Evolutionary conservation across 768 basidiomycete genomes (phyloP).

Genomic region (Roridomyces roridus): DNA sequence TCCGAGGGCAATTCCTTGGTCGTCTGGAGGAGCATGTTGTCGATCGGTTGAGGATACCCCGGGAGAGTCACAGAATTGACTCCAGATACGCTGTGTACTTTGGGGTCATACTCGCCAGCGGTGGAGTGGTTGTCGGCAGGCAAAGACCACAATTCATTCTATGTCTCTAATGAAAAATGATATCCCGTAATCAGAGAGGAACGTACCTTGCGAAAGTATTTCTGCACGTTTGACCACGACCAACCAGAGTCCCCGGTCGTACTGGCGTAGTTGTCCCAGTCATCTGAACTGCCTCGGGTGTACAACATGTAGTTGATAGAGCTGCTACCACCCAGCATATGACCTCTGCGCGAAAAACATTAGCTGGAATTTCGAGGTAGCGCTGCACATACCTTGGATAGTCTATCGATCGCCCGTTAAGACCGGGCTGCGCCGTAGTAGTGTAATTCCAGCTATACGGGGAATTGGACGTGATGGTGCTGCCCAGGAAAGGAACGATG

Average conservation of each 20-base stretch:
- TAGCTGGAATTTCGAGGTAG: too few species aligned
- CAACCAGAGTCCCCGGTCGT: conserved; percentile 26
- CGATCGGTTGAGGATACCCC: conserved; percentile 25
- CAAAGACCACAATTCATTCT: conserved; percentile 33
- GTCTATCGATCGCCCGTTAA: neutral
- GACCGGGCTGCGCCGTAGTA: neutral
- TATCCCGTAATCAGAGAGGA: conserved; percentile 3
- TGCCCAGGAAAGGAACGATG: neutral
- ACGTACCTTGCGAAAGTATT: conserved; percentile 23
- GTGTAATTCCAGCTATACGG: conserved; percentile 6
- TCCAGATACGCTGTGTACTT: conserved; percentile 31
- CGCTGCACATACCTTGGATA: neutral
- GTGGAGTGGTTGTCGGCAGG: conserved; percentile 37
- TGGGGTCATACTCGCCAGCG: conserved; percentile 31
- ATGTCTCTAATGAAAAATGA: conserved; percentile 22
- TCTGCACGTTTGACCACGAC: conserved; percentile 27
- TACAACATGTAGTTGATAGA: conserved; percentile 22
- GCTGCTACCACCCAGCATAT: neutral
- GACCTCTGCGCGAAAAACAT: too few species aligned
- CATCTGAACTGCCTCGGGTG: conserved; percentile 27
- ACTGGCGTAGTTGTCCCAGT: conserved; percentile 23
- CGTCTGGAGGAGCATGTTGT: conserved; percentile 28
- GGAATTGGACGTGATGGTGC: neutral
- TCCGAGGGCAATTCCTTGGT: conserved; percentile 24
- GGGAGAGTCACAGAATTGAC: conserved; percentile 26